A percentile compares a stretch with the other conserved stretches of the same genome.
phyloP scores from a whole-genome alignment of 1,284 basidiomycete genomes.

The Sporisorium iseilematis-ciliati region DNA sequence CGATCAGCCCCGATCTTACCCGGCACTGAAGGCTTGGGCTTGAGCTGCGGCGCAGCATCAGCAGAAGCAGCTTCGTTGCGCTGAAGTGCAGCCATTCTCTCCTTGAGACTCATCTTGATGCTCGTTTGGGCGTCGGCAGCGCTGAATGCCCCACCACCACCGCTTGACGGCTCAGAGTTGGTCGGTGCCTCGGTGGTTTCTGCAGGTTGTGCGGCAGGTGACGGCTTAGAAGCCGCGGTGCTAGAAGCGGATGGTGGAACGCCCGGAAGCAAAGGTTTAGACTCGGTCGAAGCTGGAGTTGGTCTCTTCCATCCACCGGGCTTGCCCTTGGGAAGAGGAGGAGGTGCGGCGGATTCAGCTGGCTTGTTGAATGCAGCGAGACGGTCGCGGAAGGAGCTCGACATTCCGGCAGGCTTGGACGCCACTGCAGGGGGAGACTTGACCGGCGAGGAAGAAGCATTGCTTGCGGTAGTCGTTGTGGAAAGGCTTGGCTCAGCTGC shows the following conservation, averaged over 20 bases:
- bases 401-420: conserved; percentile 56
- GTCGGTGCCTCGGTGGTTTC: conserved; percentile 21
- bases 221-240: conserved; percentile 20
- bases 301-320: conserved; percentile 67
- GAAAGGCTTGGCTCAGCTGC: background rate
- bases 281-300: conserved; percentile 40
- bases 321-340: conserved; percentile 61
- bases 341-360: conserved; percentile 49
- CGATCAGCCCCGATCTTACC: conserved; percentile 52
- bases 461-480: conserved; percentile 5
- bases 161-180: conserved; percentile 16
- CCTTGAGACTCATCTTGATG: conserved; percentile 68
- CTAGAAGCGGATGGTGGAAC: conserved; percentile 27
- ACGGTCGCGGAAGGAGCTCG: conserved; percentile 64
- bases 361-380: conserved; percentile 69
- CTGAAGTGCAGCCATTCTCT: conserved; percentile 68
- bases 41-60: conserved; percentile 40
- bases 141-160: conserved; percentile 46
- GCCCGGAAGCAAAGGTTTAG: conserved; percentile 59
- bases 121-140: conserved; percentile 66
- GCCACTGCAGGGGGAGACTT: conserved; percentile 48
- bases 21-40: conserved; percentile 39
- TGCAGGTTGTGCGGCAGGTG: conserved; percentile 1
- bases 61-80: conserved; percentile 50
- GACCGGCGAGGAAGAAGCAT: conserved; percentile 8